These are phyloP conservation scores for Penicillium glabrum DNA, from an alignment of 2,329 filamentous ascomycete genomes.

Conservation along the genomic window DNA sequence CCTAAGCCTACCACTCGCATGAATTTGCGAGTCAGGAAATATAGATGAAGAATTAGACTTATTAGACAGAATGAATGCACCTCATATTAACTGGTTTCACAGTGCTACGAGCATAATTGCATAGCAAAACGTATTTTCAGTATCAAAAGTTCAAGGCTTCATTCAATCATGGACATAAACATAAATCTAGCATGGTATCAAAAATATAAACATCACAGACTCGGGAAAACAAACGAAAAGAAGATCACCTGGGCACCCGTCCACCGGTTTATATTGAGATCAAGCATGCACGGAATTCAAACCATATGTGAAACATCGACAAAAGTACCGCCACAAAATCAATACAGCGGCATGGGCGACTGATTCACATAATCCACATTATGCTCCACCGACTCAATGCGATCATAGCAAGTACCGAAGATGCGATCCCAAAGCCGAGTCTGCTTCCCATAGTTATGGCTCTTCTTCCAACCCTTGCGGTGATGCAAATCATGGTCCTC, in stretches of 20 bases:
- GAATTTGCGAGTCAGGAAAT: background rate
- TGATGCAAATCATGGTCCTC: conserved; percentile 29
- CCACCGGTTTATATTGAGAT: background rate
- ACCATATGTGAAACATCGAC: background rate
- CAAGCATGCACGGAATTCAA: background rate
- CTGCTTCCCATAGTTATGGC: conserved; percentile 28
- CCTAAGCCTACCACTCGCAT: background rate
- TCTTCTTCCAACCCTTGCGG: conserved; percentile 29
- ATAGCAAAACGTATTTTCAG: too few species aligned
- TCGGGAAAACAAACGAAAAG: background rate
- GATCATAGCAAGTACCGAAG: conserved; percentile 26
- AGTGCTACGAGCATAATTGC: too few species aligned
- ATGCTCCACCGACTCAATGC: conserved; percentile 19
- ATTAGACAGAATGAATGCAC: background rate
- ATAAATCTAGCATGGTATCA: conserved; percentile 1
- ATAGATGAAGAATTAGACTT: background rate
- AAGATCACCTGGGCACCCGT: background rate
- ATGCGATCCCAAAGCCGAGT: conserved; percentile 28
- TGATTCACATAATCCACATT: conserved; percentile 26
- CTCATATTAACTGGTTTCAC: background rate
- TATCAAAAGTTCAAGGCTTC: background rate
- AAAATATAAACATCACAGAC: background rate
- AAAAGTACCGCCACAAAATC: background rate
- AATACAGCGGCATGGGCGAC: conserved; percentile 23
- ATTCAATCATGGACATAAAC: conserved; percentile 1